Evolutionary conservation across 177 flowering plant genomes (phyloP).

Genomic region (Vitis hybrid): DNA sequence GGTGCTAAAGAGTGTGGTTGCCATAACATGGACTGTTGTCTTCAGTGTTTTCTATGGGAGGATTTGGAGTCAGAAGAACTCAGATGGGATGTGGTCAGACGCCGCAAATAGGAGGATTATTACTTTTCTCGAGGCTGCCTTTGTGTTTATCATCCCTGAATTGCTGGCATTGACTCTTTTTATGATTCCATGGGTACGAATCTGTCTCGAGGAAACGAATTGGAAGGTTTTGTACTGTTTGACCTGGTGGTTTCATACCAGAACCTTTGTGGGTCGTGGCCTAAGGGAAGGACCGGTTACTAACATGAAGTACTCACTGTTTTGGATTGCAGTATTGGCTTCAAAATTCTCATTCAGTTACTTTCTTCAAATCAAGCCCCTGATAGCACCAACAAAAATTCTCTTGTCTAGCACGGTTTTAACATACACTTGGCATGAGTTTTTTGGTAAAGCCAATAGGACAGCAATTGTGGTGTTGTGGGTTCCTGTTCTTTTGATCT

Average conservation of each 20-base stretch:
- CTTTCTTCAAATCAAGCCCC: conserved; percentile 80
- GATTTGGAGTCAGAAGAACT: conserved; percentile 70
- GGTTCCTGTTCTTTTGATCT: conserved; percentile 77
- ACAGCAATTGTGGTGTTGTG: conserved; percentile 66
- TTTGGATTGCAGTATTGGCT: conserved; percentile 64
- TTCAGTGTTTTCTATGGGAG: conserved; percentile 69
- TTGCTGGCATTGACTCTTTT: conserved; percentile 68
- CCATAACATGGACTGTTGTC: conserved; percentile 61
- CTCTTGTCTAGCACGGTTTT: conserved; percentile 34
- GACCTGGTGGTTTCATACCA: conserved; percentile 95
- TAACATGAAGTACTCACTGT: conserved; percentile 61
- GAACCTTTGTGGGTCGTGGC: conserved; percentile 84
- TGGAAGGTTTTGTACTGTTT: conserved; percentile 58
- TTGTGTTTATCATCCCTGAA: conserved; percentile 74
- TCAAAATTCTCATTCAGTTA: conserved; percentile 87
- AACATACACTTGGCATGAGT: conserved; percentile 69
- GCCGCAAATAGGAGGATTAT: conserved; percentile 52
- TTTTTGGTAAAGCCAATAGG: conserved; percentile 55
- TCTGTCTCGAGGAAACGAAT: conserved; percentile 60
- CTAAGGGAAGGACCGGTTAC: conserved; percentile 77
- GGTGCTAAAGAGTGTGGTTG: conserved; percentile 70
- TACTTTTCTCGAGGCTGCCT: conserved; percentile 61
- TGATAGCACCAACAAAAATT: conserved; percentile 69
- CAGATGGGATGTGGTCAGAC: conserved; percentile 55
- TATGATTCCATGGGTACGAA: conserved; percentile 77